phyloP scores from a whole-genome alignment of 2,329 filamentous ascomycete species.

The Colletotrichum lupini region DNA sequence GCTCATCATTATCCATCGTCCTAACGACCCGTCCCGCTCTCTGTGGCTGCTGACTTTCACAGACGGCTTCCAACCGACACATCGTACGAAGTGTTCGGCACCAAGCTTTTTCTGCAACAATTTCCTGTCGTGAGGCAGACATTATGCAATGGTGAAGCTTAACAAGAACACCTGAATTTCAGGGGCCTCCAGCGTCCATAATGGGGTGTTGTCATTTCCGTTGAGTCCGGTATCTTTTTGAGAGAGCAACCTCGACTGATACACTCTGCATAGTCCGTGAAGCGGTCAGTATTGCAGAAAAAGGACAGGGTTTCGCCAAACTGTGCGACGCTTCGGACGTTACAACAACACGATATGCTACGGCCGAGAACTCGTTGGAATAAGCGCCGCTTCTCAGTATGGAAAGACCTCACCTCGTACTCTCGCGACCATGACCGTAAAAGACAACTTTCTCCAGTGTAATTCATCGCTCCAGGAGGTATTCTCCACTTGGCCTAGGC shows the following conservation, averaged over 20 bases:
- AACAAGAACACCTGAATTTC: neutral
- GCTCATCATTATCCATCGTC: neutral
- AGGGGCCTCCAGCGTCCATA: neutral
- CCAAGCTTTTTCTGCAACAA: neutral
- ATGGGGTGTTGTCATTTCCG: neutral
- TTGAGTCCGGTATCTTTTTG: neutral
- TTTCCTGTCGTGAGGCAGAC: neutral
- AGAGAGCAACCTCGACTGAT: neutral
- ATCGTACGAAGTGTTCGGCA: neutral
- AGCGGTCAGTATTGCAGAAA: neutral
- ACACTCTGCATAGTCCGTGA: neutral
- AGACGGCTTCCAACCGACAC: neutral
- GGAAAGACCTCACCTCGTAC: conserved; percentile 27
- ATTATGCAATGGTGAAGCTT: neutral
- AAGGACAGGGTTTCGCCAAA: neutral
- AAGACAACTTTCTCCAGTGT: conserved; percentile 5
- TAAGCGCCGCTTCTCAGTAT: neutral
- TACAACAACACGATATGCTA: neutral
- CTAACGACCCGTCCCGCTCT: conserved; percentile 27
- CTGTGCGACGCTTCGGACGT: neutral
- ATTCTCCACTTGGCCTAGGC: conserved; percentile 10
- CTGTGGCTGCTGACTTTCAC: neutral
- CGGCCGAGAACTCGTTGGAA: conserved; percentile 7
- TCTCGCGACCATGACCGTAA: conserved; percentile 27
- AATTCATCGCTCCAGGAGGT: neutral